phyloP scores from a whole-genome alignment of 176 grass and related monocot species.

The Avena atlantica region DNA sequence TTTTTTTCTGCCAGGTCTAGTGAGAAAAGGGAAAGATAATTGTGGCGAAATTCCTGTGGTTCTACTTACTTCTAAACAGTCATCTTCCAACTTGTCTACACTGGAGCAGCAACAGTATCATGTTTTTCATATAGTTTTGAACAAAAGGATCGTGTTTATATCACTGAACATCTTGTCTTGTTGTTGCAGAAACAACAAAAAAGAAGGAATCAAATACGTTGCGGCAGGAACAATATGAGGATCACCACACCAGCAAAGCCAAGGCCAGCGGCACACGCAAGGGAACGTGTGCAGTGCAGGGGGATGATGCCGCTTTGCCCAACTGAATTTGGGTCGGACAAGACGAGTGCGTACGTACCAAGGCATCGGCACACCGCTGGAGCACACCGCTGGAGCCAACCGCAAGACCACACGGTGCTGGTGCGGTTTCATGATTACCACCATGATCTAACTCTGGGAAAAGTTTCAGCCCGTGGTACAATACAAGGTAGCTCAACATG shows the following conservation, averaged over 20 bases:
- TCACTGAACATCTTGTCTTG: background rate
- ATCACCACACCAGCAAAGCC: background rate
- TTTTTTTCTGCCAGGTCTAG: background rate
- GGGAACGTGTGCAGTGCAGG: background rate
- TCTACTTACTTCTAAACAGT: background rate
- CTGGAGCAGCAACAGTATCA: background rate
- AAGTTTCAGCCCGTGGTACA: background rate
- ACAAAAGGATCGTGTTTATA: background rate
- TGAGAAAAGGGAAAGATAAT: no score
- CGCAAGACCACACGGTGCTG: background rate
- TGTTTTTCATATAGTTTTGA: no score
- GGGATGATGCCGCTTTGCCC: background rate
- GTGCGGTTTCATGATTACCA: slow-evolving; percentile 22
- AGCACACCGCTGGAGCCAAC: no score
- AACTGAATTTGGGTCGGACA: background rate
- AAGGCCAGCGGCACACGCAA: slow-evolving; percentile 28
- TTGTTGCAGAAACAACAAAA: background rate
- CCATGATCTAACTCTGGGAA: background rate
- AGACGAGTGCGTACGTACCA: slow-evolving; percentile 37
- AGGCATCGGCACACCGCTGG: background rate
- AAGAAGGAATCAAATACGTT: background rate
- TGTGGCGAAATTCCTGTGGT: background rate
- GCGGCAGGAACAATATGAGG: slow-evolving; percentile 31
- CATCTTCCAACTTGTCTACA: background rate
- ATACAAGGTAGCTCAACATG: background rate